Evolutionary conservation across 2,329 filamentous ascomycete species (phyloP).

Genomic region (Pyrenochaeta sp.): DNA sequence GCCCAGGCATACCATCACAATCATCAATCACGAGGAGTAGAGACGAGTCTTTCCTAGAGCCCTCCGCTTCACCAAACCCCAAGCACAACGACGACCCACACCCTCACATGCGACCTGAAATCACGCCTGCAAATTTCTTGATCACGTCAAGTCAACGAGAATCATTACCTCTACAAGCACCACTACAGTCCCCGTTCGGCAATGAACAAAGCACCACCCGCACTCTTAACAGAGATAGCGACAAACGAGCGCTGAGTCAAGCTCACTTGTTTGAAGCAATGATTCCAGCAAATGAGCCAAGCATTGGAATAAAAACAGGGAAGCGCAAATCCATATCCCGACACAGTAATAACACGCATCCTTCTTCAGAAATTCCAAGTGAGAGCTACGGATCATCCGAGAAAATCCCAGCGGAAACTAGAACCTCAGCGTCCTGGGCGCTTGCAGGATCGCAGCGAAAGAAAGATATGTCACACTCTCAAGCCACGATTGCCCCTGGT

Average conservation of each 20-base stretch:
- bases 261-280: conserved; percentile 43
- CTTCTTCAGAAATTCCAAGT: conserved; percentile 24
- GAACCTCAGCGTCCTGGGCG: conserved; percentile 6
- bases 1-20: not conserved
- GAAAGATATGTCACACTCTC: not conserved
- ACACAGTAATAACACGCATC: conserved; percentile 15
- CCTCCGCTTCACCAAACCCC: not conserved
- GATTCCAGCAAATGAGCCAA: conserved; percentile 22
- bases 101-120: not conserved
- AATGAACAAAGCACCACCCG: conserved; percentile 29
- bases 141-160: too few relatives aligned
- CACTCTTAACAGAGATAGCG: conserved; percentile 30
- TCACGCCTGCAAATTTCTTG: not conserved
- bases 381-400: not conserved
- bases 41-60: not conserved
- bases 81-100: not conserved
- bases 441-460: conserved; percentile 3
- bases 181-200: not conserved
- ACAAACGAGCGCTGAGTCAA: conserved; percentile 35
- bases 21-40: not conserved
- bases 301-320: not conserved
- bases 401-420: conserved; percentile 1
- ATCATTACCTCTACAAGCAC: not conserved
- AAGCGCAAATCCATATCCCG: conserved; percentile 12
- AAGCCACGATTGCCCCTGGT: not conserved